phyloP scores from a whole-genome alignment of 495 filamentous ascomycete genomes.

The Xylaria grammica region DNA sequence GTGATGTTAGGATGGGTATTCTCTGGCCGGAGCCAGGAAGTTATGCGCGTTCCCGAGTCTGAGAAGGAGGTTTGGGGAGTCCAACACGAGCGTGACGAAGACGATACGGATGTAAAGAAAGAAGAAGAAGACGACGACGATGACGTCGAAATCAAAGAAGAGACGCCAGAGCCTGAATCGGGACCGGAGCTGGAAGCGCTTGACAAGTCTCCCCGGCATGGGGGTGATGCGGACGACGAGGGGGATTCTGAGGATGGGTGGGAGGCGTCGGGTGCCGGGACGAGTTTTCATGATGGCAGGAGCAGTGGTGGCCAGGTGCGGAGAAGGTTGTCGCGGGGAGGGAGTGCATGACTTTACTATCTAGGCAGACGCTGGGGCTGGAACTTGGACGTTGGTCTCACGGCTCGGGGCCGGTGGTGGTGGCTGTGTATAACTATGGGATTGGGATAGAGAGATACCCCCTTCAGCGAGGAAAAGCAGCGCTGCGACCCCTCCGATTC shows the following conservation, averaged over 20 bases:
- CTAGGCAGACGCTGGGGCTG: no score
- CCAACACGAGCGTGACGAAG: constrained; percentile 28
- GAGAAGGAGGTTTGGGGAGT: constrained; percentile 31
- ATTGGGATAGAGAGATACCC: no score
- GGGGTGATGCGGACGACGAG: constrained; percentile 42
- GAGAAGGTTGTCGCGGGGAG: constrained; percentile 31
- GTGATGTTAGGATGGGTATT: constrained; percentile 44
- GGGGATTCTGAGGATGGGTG: constrained; percentile 41
- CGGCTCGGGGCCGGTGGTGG: no score
- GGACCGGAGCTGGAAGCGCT: constrained; percentile 32
- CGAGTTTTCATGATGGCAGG: constrained; percentile 47
- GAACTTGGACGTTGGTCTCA: no score
- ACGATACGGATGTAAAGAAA: constrained; percentile 27
- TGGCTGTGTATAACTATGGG: no score
- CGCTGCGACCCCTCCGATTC: no score
- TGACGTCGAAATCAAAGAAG: constrained; percentile 20
- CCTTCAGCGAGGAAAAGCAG: no score
- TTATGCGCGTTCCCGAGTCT: constrained; percentile 32
- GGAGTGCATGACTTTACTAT: constrained; percentile 16
- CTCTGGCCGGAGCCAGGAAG: constrained; percentile 21
- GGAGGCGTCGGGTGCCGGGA: constrained; percentile 54
- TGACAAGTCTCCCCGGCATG: constrained; percentile 24
- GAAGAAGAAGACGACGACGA: constrained; percentile 43
- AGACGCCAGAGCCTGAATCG: background rate
- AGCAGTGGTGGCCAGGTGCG: constrained; percentile 20